These are phyloP conservation scores for sunflower (Helianthus annuus) DNA, from an alignment of 129 eudicot genomes.

Conservation along the genomic window HanXRQr2.0-SUNRISE NC_035433.2:55031349-55031848, in stretches of 20 bases:
- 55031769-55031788: background rate
- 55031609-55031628: slow-evolving; percentile 5
- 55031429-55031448: slow-evolving; percentile 31
- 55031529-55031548: slow-evolving; percentile 12
- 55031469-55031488: slow-evolving; percentile 36
- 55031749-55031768: slow-evolving; percentile 43
- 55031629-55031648: background rate
- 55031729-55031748: slow-evolving; percentile 39
- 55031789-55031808: background rate
- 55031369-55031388: too few species aligned
- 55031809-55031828: background rate
- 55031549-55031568: slow-evolving; percentile 42
- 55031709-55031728: slow-evolving; percentile 49
- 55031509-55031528: slow-evolving; percentile 11
- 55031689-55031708: slow-evolving; percentile 51
- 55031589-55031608: background rate
- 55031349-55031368: too few species aligned
- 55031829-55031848: background rate
- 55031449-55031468: slow-evolving; percentile 39
- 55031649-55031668: slow-evolving; percentile 21
- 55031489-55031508: slow-evolving; percentile 29
- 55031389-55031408: slow-evolving; percentile 42
- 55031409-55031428: slow-evolving; percentile 40
- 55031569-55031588: slow-evolving; percentile 32
- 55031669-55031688: slow-evolving; percentile 28